Conservation (phyloP, 177 flowering plant genomes). For the Vitis hybrid region DNA sequence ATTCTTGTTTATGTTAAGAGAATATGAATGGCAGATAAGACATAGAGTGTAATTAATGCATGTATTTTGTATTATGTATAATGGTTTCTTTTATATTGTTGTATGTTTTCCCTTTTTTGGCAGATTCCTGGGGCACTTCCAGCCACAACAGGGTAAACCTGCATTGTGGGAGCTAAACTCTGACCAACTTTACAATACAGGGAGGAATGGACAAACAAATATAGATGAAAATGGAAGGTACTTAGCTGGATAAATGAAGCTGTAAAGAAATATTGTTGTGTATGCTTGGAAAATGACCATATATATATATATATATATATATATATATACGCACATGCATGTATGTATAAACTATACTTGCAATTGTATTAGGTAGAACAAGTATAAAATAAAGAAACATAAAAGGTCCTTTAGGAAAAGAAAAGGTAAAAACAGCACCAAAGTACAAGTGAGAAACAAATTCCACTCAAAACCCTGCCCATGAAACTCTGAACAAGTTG, state of each 20-base stretch:
- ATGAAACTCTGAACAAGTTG: not conserved
- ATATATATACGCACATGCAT: too few relatives aligned
- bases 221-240: slow-evolving; percentile 39
- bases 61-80: not conserved
- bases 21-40: too few relatives aligned
- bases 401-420: too few relatives aligned
- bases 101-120: slow-evolving; percentile 3
- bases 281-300: too few relatives aligned
- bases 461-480: too few relatives aligned
- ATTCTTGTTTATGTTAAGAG: too few relatives aligned
- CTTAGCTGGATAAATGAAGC: not conserved
- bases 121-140: slow-evolving; percentile 52
- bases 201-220: slow-evolving; percentile 22
- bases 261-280: not conserved
- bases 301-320: too few relatives aligned
- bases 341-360: too few relatives aligned
- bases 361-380: too few relatives aligned
- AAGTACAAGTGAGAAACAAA: too few relatives aligned
- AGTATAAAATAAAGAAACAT: too few relatives aligned
- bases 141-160: slow-evolving; percentile 44
- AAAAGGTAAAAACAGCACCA: too few relatives aligned
- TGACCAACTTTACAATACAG: slow-evolving; percentile 26
- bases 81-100: not conserved
- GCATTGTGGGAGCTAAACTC: slow-evolving; percentile 47
- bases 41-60: not conserved